Evolutionary conservation across 1,284 basidiomycete species (phyloP).

Genomic region (Cutaneotrichosporon spelunceum): DNA sequence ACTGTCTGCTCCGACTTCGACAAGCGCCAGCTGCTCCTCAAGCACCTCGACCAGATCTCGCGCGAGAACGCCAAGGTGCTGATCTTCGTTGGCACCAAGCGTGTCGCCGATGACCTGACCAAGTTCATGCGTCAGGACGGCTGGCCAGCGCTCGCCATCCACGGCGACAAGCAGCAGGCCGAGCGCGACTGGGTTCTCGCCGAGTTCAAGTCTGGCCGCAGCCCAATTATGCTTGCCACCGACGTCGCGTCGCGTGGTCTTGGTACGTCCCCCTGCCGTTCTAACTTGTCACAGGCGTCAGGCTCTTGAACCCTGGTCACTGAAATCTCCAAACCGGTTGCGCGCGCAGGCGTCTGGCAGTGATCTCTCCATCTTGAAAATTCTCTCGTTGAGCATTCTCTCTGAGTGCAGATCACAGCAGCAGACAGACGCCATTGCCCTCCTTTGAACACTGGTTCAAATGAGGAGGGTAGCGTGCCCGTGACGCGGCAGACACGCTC

Average conservation of each 20-base stretch:
- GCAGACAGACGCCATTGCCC: constrained; percentile 11
- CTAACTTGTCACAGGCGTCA: constrained; percentile 30
- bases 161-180: constrained; percentile 87
- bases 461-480: constrained; percentile 7
- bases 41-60: constrained; percentile 95
- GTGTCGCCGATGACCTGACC: constrained; percentile 95
- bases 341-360: constrained; percentile 7
- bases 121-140: constrained; percentile 96
- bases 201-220: constrained; percentile 97
- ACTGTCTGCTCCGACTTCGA: constrained; percentile 98
- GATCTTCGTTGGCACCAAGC: constrained; percentile 97
- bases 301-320: constrained; percentile 22
- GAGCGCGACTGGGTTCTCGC: constrained; percentile 98
- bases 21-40: constrained; percentile 92
- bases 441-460: background rate
- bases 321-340: constrained; percentile 13
- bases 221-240: constrained; percentile 96
- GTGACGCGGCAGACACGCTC: constrained; percentile 9
- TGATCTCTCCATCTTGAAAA: constrained; percentile 4
- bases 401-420: constrained; percentile 21
- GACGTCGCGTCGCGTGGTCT: constrained; percentile 99
- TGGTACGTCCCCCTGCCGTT: constrained; percentile 67
- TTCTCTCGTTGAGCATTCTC: constrained; percentile 6
- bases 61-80: constrained; percentile 97
- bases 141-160: constrained; percentile 97